Base-by-base conservation (phyloP, 2,329 filamentous ascomycete species). In the Aspergillus japonicus region DNA sequence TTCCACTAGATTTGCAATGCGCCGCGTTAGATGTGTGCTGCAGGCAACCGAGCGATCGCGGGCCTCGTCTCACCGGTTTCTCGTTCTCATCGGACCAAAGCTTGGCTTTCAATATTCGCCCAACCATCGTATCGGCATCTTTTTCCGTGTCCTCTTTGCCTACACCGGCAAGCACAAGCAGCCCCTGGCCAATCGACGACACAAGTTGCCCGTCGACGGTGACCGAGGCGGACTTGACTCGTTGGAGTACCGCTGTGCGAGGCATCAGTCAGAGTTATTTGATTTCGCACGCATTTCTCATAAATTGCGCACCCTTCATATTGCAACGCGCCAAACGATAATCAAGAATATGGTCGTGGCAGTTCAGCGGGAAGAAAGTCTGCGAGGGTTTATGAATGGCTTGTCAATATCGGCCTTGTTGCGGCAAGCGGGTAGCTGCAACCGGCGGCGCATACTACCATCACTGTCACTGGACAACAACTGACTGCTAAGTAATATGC, bases 171-270 rank as follows among this genome's bases (percentile, higher is more conserved):
- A 99, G 89, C 33, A 98, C 92, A 6, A 99, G 82, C 48, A 99
- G 80, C 31, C 95, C 95, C 76, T 89, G 91, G 61, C 92, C 91
- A 69, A 99, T 98, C 3, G 89, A 90, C 1, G 95, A 98, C 50
- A 99, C 85, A 31, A 96, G 80, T 73, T 96, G 84, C 71, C 91
- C 89, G 73, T 99, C 93, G 55, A 99, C 94, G 1, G 92, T 95
- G 69, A 99, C 95, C 7, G 94, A 97, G 62, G 94, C 94, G 48
- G 93, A 98, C 62, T 96, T 87, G 54, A 99, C 95, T 66, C 95
- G 87, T 78, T 99, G 95, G 56, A 98, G 81, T 61, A 99, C 91
- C 56, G 92, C 95, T 97, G 71, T 19, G 12, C 14, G 5, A 26
- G n/a, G 56, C 5, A 26, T 23, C 21, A 51, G 39, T n/a, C 16